Base-by-base conservation (phyloP, 257 asterid species). In the Capsicum baccatum region DNA sequence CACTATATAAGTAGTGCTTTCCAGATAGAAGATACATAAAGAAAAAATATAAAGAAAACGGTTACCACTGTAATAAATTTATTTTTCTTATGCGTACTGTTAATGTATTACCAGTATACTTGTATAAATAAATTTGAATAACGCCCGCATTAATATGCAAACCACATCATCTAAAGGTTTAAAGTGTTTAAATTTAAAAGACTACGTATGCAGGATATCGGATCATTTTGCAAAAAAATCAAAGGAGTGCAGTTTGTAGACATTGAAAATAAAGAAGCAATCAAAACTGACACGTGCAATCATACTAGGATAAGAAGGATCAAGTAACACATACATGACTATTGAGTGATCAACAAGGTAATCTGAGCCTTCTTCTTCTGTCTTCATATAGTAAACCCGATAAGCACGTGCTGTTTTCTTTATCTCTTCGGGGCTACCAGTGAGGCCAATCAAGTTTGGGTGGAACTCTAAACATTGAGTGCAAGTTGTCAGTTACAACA, bases 301-400 rank as follows among this genome's bases (percentile, higher is more conserved):
- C 63, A 52, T 54, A 52, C 47, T 52, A 54, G 37, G 9, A 44
- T n/a, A 71, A 71, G 37, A 1, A 71, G 81, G 81, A 76, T 21
- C 39, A 79, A 85, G 86, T 73, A 42, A 84, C 33, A 87, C 98
- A 12, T 91, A 96, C 98, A 94, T 96, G 92, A 92, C 95, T 84
- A 96, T 94, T 13, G 99, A 96, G 90, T 96, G 99, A 89, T 96
- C 99, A 8, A 96, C 98, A 55, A 96, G 96, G 88, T 96, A 94
- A 85, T 96, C 98, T 79, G 97, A 94, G 80, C 95, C 98, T 85
- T 96, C 98, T 88, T 93, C 98, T 84, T 94, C 98, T 1, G 98
- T 96, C 92, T 94, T 96, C 98, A 96, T 96, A 81, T 93, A 96
- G 88, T 96, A 96, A 69, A 96, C 97, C 79, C 98, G 98, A 89